A percentile compares a stretch with the other conserved stretches of the same genome.
Evolutionary conservation across 208 protist genomes (phyloP).

Genomic region (Acanthamoeba healyi): DNA sequence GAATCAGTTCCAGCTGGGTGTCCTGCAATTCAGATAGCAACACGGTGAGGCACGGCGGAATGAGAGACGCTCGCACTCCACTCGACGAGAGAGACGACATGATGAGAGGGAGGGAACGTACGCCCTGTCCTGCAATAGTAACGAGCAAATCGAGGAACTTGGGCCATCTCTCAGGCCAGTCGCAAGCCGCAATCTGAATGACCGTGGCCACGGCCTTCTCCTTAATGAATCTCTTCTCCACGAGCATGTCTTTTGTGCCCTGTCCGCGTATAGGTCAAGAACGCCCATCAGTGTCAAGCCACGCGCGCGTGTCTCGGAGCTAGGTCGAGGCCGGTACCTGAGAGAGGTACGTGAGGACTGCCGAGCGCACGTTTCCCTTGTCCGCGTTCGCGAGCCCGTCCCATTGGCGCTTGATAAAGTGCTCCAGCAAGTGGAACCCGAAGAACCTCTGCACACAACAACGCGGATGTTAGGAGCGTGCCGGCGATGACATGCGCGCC

Average conservation of each 20-base stretch:
- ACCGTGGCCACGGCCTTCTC: slow-evolving; percentile 30
- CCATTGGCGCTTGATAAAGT: slow-evolving; percentile 22
- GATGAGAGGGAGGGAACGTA: background rate
- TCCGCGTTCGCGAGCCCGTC: background rate
- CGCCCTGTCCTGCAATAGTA: slow-evolving; percentile 4
- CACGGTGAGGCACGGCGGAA: background rate
- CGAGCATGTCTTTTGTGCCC: slow-evolving; percentile 4
- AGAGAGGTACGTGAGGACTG: background rate
- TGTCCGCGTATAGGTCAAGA: background rate
- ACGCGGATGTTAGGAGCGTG: too few species aligned
- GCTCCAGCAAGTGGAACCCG: slow-evolving; percentile 49
- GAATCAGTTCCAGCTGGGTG: slow-evolving; percentile 48
- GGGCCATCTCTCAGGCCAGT: slow-evolving; percentile 11
- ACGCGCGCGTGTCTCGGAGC: background rate
- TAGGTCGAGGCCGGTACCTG: background rate
- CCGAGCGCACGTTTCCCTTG: background rate
- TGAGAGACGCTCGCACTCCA: background rate
- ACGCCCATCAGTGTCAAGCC: background rate
- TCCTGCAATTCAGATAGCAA: background rate
- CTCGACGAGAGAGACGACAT: background rate
- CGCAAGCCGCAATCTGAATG: background rate
- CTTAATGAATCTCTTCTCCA: slow-evolving; percentile 66
- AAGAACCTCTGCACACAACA: slow-evolving; percentile 10
- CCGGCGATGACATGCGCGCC: background rate
- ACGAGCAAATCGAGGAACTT: slow-evolving; percentile 37